A percentile compares a stretch with the other conserved stretches of the same genome.
Evolutionary conservation across 2,329 filamentous ascomycete species (phyloP).

Genomic region (Lomentospora prolificans): DNA sequence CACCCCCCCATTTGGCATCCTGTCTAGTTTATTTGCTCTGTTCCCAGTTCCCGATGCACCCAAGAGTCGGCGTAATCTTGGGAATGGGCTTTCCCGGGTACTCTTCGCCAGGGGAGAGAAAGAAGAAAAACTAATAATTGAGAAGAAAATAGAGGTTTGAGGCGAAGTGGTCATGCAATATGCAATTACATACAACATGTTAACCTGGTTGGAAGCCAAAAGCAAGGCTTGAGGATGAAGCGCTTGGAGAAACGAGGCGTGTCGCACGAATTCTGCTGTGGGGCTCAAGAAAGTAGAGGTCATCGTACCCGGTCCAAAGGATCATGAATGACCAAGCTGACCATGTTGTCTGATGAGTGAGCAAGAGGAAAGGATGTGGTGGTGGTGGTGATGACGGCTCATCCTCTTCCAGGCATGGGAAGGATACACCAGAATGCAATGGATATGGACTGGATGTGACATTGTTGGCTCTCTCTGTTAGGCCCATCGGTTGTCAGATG

Average conservation of each 20-base stretch:
- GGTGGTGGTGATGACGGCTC: not conserved
- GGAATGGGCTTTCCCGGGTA: no score
- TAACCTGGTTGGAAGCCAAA: not conserved
- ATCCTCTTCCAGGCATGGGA: not conserved
- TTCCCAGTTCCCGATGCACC: no score
- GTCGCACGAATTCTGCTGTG: not conserved
- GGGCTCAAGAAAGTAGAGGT: not conserved
- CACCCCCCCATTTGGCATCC: not conserved
- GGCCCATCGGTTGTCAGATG: no score
- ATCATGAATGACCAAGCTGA: no score
- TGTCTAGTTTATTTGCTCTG: not conserved
- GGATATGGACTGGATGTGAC: no score
- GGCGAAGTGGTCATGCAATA: not conserved
- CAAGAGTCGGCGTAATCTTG: no score
- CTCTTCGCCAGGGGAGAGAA: no score
- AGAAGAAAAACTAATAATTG: no score
- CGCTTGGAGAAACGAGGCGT: not conserved
- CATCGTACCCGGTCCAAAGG: not conserved
- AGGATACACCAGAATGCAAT: no score
- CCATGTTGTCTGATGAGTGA: no score
- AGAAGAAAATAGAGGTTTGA: no score
- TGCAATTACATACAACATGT: not conserved
- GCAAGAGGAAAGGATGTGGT: not conserved
- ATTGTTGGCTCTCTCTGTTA: no score
- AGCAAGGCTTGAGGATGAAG: not conserved